Evolutionary conservation across 495 filamentous ascomycete species (phyloP).

Genomic region (Penicillium angulare): DNA sequence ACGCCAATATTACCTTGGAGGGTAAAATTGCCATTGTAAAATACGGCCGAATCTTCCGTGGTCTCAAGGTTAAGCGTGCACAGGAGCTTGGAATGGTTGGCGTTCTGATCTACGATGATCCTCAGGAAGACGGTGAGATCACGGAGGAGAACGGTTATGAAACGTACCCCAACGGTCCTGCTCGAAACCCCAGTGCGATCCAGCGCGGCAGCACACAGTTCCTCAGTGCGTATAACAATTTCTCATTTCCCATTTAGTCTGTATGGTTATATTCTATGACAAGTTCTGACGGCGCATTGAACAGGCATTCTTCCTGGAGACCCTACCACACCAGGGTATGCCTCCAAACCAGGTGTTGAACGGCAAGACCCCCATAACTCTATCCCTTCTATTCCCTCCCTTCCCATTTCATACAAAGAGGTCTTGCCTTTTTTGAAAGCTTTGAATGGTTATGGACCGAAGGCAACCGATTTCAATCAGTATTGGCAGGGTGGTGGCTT

Average conservation of each 20-base stretch:
- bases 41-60: slow-evolving; percentile 85
- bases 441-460: slow-evolving; percentile 83
- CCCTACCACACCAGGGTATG: slow-evolving; percentile 89
- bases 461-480: slow-evolving; percentile 71
- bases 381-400: slow-evolving; percentile 83
- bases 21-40: slow-evolving; percentile 87
- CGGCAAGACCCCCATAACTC: slow-evolving; percentile 64
- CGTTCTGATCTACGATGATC: slow-evolving; percentile 81
- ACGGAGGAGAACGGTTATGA: slow-evolving; percentile 79
- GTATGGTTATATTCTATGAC: no score
- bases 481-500: slow-evolving; percentile 74
- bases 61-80: slow-evolving; percentile 88
- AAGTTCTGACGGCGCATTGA: no score
- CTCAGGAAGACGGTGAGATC: slow-evolving; percentile 80
- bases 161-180: slow-evolving; percentile 83
- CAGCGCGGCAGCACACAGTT: slow-evolving; percentile 91
- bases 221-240: slow-evolving; percentile 52
- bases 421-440: slow-evolving; percentile 82
- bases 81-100: slow-evolving; percentile 92
- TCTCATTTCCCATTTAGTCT: no score
- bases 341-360: slow-evolving; percentile 86
- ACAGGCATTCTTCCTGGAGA: slow-evolving; percentile 61
- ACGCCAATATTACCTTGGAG: slow-evolving; percentile 69
- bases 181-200: slow-evolving; percentile 82
- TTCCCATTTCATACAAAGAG: slow-evolving; percentile 88